phyloP scores from a whole-genome alignment of 345 rosid species.

The Dipteronia sinensis region DNA sequence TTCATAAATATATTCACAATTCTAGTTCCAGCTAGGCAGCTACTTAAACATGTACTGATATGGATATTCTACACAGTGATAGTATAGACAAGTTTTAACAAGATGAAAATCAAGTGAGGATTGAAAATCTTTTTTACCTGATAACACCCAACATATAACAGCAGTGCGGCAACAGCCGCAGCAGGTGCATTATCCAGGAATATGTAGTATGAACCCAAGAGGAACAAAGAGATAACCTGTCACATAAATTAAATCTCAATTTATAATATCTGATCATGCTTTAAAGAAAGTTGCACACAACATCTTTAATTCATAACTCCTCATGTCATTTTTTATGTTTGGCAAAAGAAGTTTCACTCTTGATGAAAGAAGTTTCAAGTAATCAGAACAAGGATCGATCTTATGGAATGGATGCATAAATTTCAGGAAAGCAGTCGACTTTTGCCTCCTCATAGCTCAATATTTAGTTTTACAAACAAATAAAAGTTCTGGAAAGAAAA shows the following conservation, averaged over 20 bases:
- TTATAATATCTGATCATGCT: slow-evolving; percentile 2
- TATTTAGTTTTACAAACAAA: slow-evolving; percentile 18
- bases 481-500: slow-evolving; percentile 15
- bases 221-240: slow-evolving; percentile 82
- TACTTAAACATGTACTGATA: neutral
- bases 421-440: neutral
- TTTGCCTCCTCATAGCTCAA: slow-evolving; percentile 18
- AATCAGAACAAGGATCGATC: slow-evolving; percentile 4
- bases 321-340: neutral
- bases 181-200: slow-evolving; percentile 65
- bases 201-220: slow-evolving; percentile 87
- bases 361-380: neutral
- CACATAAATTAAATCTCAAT: slow-evolving; percentile 21
- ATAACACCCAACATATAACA: slow-evolving; percentile 92
- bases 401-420: neutral
- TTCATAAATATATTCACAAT: neutral
- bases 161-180: slow-evolving; percentile 78
- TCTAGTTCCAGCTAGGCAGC: neutral
- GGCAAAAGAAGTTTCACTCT: neutral
- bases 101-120: slow-evolving; percentile 4
- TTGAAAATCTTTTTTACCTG: slow-evolving; percentile 58
- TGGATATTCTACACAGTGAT: neutral
- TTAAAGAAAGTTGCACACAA: slow-evolving; percentile 1
- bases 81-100: neutral
- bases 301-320: slow-evolving; percentile 8